Percentiles rank a stretch among this genome's conserved stretches.
Evolutionary conservation across 306 rosid genomes (phyloP).

Genomic region (Sesbania bispinosa): DNA sequence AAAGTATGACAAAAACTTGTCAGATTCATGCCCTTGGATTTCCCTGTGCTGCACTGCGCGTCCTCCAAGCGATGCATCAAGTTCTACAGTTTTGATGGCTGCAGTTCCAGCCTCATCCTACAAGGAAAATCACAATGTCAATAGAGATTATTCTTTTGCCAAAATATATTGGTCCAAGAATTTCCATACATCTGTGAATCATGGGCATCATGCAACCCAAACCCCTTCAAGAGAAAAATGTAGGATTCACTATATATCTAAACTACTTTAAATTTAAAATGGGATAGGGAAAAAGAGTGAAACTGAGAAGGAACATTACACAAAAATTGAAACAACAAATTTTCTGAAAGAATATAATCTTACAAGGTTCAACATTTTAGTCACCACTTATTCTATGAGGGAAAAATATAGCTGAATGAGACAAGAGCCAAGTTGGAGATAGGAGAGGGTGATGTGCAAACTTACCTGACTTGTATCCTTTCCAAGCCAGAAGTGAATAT

Average conservation of each 20-base stretch:
- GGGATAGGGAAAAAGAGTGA: background rate
- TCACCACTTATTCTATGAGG: background rate
- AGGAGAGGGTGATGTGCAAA: constrained; percentile 22
- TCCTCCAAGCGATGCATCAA: constrained; percentile 89
- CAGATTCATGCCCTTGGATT: constrained; percentile 95
- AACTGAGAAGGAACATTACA: background rate
- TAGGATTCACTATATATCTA: constrained; percentile 3
- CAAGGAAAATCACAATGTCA: constrained; percentile 20
- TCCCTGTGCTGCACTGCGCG: constrained; percentile 98
- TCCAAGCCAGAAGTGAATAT: constrained; percentile 99
- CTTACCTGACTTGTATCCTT: constrained; percentile 95
- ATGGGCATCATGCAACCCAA: background rate
- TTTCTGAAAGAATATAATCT: background rate
- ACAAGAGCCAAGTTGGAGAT: constrained; percentile 20
- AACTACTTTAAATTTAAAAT: background rate
- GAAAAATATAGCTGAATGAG: background rate
- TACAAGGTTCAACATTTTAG: constrained; percentile 13
- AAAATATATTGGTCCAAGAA: background rate
- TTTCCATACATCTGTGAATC: background rate
- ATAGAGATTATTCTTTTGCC: background rate
- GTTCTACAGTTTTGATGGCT: constrained; percentile 92
- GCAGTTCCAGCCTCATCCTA: constrained; percentile 99
- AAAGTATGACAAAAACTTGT: constrained; percentile 94
- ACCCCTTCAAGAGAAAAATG: background rate
- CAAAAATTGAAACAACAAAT: background rate